These are phyloP conservation scores for Trematosphaeria pertusa DNA, from an alignment of 2,329 filamentous ascomycete genomes.

Conservation along the genomic window DNA sequence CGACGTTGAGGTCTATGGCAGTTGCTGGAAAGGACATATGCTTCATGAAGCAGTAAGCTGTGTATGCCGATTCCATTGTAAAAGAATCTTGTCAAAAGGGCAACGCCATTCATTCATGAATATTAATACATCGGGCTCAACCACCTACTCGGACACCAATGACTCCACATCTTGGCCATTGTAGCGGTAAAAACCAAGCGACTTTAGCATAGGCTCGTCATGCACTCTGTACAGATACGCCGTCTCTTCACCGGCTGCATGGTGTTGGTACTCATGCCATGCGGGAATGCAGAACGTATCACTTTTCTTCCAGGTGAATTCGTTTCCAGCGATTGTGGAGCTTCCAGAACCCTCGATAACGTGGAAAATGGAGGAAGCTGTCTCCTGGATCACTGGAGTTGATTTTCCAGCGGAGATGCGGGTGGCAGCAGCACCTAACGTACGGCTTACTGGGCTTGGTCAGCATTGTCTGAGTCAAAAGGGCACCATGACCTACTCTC, in stretches of 20 bases:
- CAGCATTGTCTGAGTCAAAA: not conserved
- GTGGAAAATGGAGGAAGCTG: conserved; percentile 61
- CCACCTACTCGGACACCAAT: conserved; percentile 31
- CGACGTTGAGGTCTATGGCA: too few species aligned
- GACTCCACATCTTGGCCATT: conserved; percentile 51
- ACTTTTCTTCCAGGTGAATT: conserved; percentile 55
- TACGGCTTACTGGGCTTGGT: conserved; percentile 51
- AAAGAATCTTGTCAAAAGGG: not conserved
- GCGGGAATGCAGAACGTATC: conserved; percentile 64
- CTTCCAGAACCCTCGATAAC: conserved; percentile 57
- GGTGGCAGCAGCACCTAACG: conserved; percentile 57
- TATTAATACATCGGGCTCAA: not conserved
- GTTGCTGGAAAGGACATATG: not conserved
- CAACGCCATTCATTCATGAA: not conserved
- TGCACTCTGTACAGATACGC: conserved; percentile 63
- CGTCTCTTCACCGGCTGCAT: conserved; percentile 40
- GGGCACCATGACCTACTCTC: not conserved
- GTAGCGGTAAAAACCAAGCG: conserved; percentile 59
- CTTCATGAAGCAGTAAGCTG: not conserved
- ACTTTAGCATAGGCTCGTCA: conserved; percentile 62
- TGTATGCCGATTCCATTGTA: not conserved
- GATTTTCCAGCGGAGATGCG: conserved; percentile 48
- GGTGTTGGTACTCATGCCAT: conserved; percentile 60
- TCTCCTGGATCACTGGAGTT: conserved; percentile 55
- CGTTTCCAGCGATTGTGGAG: conserved; percentile 49